Conservation (phyloP, 257 asterid species). For the Marsdenia floribunda region DNA sequence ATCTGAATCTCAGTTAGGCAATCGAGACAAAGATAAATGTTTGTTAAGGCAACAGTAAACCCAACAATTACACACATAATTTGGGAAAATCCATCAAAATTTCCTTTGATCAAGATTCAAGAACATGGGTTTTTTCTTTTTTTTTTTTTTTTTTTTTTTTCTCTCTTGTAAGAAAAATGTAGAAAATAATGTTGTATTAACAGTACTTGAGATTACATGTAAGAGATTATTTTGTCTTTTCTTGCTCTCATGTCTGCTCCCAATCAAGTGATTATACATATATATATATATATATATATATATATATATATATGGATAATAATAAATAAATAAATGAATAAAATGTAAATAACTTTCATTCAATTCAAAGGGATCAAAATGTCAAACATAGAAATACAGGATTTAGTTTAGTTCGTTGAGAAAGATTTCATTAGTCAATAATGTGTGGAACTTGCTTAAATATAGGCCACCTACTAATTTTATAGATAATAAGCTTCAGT, state of each 20-base stretch:
- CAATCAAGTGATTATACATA: too few relatives aligned
- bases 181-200: too few relatives aligned
- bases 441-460: neutral
- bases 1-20: slow-evolving; percentile 40
- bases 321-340: too few relatives aligned
- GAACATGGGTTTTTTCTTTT: slow-evolving; percentile 28
- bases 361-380: too few relatives aligned
- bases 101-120: slow-evolving; percentile 37
- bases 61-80: slow-evolving; percentile 17
- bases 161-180: too few relatives aligned
- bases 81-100: slow-evolving; percentile 13
- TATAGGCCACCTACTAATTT: neutral
- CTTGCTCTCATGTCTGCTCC: neutral
- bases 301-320: too few relatives aligned
- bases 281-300: too few relatives aligned
- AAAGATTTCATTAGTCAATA: neutral
- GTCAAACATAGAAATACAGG: neutral
- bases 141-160: too few relatives aligned
- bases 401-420: neutral
- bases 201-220: too few relatives aligned
- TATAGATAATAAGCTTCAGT: neutral
- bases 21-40: slow-evolving; percentile 27
- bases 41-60: slow-evolving; percentile 30
- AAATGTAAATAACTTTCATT: too few relatives aligned
- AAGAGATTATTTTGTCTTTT: slow-evolving; percentile 2